Conservation (phyloP, 2,329 filamentous ascomycete species). For the Fusarium cicatricum region DNA sequence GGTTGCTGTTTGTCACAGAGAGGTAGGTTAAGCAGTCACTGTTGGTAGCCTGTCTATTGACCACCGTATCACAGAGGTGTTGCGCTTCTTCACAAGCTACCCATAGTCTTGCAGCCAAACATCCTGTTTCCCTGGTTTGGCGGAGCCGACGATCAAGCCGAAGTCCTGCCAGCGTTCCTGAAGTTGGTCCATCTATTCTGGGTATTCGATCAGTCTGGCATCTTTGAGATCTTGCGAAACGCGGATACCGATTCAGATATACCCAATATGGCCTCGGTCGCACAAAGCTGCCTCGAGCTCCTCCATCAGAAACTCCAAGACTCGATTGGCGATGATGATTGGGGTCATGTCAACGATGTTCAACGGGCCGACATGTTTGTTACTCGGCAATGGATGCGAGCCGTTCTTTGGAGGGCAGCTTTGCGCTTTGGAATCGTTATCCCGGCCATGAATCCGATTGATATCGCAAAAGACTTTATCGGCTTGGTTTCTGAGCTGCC, state of each 20-base stretch:
- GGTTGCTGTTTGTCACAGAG: slow-evolving; percentile 60
- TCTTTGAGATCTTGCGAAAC: slow-evolving; percentile 56
- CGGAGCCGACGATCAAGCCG: slow-evolving; percentile 50
- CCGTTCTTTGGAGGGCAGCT: slow-evolving; percentile 56
- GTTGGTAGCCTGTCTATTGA: slow-evolving; percentile 9
- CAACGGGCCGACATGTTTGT: slow-evolving; percentile 59
- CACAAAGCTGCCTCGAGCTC: slow-evolving; percentile 46
- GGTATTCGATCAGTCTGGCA: slow-evolving; percentile 58
- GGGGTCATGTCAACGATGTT: slow-evolving; percentile 53
- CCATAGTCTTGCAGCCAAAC: slow-evolving; percentile 54
- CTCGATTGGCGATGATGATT: slow-evolving; percentile 48
- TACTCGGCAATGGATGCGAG: slow-evolving; percentile 60
- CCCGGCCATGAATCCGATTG: slow-evolving; percentile 48
- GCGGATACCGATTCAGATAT: slow-evolving; percentile 47
- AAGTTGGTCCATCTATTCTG: slow-evolving; percentile 60
- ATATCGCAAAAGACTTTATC: slow-evolving; percentile 57
- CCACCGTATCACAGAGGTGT: slow-evolving; percentile 50
- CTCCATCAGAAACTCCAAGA: slow-evolving; percentile 55
- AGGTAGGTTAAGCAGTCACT: slow-evolving; percentile 32
- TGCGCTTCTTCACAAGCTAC: slow-evolving; percentile 59
- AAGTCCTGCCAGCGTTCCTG: slow-evolving; percentile 58
- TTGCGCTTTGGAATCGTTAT: slow-evolving; percentile 46
- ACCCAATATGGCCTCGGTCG: slow-evolving; percentile 42
- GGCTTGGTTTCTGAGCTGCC: slow-evolving; percentile 54
- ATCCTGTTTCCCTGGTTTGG: slow-evolving; percentile 47